Evolutionary conservation across 805 yeast genomes (phyloP), one percentile per base, ranked within the genome.

Genomic region (Ascoidea tarda): DNA sequence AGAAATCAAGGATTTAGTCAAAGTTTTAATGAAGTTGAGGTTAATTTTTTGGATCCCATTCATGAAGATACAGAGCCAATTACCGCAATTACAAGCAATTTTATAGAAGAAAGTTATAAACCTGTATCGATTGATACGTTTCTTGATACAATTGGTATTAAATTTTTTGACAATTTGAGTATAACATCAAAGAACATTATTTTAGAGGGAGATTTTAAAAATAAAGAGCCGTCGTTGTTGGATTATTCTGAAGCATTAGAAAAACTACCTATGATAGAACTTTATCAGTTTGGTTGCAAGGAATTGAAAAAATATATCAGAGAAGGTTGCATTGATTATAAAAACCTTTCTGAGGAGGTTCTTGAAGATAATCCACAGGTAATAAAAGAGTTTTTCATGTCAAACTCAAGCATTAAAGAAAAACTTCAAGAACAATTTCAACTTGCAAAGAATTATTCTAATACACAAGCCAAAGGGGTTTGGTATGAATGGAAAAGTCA

Each of bases 401-500:
- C 74, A 0, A 58, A 66, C 6, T 62, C 66, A 4, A 65, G 63
- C 44, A 74, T 69, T 4, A 69, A 69, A 55, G 62, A 63, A 47
- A 59, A 63, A 4, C 68, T 77, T 70, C 69, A 69, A 46, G 65
- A 71, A 21, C 74, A 75, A 52, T 73, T 78, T 52, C 74, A 71
- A 55, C 55, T 70, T n/a, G 63, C 77, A 53, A 76, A 77, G 59
- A 77, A 73, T 51, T 72, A 62, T 53, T 66, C 81, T 1, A 66
- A 80, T 33, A 68, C 68, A 32, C 75, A 75, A 60, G 76, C 82
- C 0, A 69, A 67, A 52, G 69, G 67, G 16, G 73, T 72, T 2
- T 79, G 84, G 84, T 77, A 77, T 57, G 70, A 68, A 44, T 79
- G 84, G 84, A 63, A 82, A 54, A 60, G 64, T n/a, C 74, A 75